A percentile compares a stretch with the other conserved stretches of the same genome.
These are phyloP conservation scores for Amoebophrya sp. DNA, from an alignment of 169 alveolate species.

Conservation along the genomic window DNA sequence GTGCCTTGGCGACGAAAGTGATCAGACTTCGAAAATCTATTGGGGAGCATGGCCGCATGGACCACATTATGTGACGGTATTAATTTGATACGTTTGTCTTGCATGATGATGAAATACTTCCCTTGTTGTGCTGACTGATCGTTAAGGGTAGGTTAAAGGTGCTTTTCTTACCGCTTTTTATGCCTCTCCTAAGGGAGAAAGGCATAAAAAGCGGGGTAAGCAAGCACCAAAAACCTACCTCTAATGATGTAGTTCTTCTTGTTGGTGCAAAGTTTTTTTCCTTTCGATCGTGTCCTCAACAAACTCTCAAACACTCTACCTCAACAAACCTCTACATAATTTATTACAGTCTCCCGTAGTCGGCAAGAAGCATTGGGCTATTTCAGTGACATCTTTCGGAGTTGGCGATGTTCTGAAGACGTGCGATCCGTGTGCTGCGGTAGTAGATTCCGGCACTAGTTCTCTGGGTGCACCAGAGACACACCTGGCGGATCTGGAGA, in stretches of 20 bases:
- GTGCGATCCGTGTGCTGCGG: not conserved
- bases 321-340: too few relatives aligned
- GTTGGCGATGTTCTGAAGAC: not conserved
- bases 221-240: too few relatives aligned
- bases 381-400: not conserved
- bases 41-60: not conserved
- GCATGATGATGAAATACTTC: too few relatives aligned
- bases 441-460: not conserved
- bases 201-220: too few relatives aligned
- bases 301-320: too few relatives aligned
- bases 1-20: not conserved
- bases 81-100: too few relatives aligned
- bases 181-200: too few relatives aligned
- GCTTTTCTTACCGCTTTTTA: too few relatives aligned
- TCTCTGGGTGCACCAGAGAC: not conserved
- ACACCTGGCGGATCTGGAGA: not conserved
- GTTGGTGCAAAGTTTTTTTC: not conserved
- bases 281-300: not conserved
- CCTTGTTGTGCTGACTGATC: too few relatives aligned
- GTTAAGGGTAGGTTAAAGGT: too few relatives aligned
- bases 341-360: constrained; percentile 3
- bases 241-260: too few relatives aligned
- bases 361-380: constrained; percentile 16
- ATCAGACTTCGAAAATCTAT: not conserved
- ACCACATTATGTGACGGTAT: not conserved